These are phyloP conservation scores for Phytophthora megakarya DNA, from an alignment of 352 stramenopile genomes.

Conservation along the genomic window DNA sequence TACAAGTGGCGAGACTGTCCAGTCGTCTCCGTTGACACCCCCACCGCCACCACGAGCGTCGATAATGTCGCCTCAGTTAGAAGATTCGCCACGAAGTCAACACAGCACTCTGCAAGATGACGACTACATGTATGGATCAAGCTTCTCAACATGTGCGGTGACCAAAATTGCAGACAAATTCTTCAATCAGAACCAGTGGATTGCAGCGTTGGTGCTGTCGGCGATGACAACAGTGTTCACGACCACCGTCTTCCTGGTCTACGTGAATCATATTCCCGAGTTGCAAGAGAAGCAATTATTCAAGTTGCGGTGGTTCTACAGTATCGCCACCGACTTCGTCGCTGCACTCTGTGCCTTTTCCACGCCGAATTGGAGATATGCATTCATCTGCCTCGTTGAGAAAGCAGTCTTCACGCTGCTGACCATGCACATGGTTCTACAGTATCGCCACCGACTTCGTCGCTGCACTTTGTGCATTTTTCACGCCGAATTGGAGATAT, in stretches of 20 bases:
- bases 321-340: constrained; percentile 63
- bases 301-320: constrained; percentile 61
- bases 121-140: constrained; percentile 22
- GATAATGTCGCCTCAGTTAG: constrained; percentile 10
- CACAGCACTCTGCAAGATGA: too few species aligned
- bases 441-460: constrained; percentile 65
- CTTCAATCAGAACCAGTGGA: constrained; percentile 54
- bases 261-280: constrained; percentile 49
- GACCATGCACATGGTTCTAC: constrained; percentile 70
- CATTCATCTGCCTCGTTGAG: constrained; percentile 66
- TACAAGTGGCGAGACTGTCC: constrained; percentile 28
- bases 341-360: constrained; percentile 56
- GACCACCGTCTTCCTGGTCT: constrained; percentile 45
- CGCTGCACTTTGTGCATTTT: constrained; percentile 53
- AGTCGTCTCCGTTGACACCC: constrained; percentile 25
- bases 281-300: constrained; percentile 60
- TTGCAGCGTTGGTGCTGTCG: constrained; percentile 51
- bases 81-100: constrained; percentile 8
- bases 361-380: constrained; percentile 72
- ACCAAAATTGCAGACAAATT: constrained; percentile 40
- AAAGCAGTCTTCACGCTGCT: constrained; percentile 72
- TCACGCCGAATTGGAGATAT: constrained; percentile 72
- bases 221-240: constrained; percentile 36
- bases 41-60: constrained; percentile 12
- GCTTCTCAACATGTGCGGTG: constrained; percentile 42